Evolutionary conservation across 345 rosid genomes (phyloP).

Genomic region (Pseudoturritis turrita): DNA sequence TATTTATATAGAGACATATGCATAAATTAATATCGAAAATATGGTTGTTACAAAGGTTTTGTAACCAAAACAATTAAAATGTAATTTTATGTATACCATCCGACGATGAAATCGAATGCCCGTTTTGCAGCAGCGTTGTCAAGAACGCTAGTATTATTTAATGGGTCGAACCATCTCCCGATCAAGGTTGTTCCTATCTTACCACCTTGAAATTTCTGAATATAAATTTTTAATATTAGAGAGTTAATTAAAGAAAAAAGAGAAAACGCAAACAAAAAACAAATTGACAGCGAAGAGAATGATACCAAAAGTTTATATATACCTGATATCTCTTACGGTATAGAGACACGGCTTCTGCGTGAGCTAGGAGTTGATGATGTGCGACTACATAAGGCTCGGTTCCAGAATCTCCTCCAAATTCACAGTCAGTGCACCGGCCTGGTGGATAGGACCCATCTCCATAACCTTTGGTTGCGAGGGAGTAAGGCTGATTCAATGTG

Average conservation of each 20-base stretch:
- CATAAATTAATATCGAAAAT: background rate
- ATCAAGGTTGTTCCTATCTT: constrained; percentile 17
- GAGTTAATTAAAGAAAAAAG: background rate
- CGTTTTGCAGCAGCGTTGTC: constrained; percentile 24
- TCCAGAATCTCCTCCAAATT: constrained; percentile 31
- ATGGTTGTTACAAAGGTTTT: too few species aligned
- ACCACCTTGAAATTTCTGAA: constrained; percentile 16
- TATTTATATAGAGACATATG: too few species aligned
- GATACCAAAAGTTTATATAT: too few species aligned
- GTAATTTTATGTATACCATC: constrained; percentile 16
- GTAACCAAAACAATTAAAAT: background rate
- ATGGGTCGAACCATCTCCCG: constrained; percentile 13
- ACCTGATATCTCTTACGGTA: constrained; percentile 28
- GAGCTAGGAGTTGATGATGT: constrained; percentile 43
- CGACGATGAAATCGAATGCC: constrained; percentile 22
- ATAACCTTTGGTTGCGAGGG: constrained; percentile 9
- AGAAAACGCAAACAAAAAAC: too few species aligned
- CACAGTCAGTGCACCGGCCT: constrained; percentile 26
- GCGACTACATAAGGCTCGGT: constrained; percentile 42
- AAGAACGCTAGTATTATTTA: background rate
- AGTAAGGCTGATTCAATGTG: constrained; percentile 37
- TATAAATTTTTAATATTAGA: background rate
- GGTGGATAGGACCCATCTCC: constrained; percentile 26
- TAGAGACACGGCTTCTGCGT: constrained; percentile 31
- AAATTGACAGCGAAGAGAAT: too few species aligned